Evolutionary conservation across 495 filamentous ascomycete species (phyloP).

Genomic region (Margaritispora aquatica): DNA sequence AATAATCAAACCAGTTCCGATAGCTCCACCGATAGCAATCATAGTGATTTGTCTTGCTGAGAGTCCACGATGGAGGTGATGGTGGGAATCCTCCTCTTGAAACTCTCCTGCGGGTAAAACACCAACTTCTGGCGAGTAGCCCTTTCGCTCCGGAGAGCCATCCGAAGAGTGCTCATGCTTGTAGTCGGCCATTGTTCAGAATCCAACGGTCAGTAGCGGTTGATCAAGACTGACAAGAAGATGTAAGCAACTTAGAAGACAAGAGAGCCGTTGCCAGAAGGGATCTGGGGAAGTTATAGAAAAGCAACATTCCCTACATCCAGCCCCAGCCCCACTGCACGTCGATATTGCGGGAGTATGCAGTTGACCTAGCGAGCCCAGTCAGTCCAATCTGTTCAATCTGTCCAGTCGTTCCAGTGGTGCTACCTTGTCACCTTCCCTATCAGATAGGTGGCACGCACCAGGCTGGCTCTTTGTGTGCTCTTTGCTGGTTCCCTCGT

Average conservation of each 20-base stretch:
- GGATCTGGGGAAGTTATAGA: not conserved
- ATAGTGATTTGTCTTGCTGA: constrained; percentile 65
- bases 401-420: not conserved
- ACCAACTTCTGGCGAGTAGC: constrained; percentile 1
- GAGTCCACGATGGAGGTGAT: constrained; percentile 50
- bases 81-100: constrained; percentile 15
- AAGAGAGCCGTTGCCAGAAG: not conserved
- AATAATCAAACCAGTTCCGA: constrained; percentile 49
- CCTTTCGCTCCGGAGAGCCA: not conserved
- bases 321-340: not conserved
- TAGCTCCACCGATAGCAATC: constrained; percentile 83
- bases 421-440: not conserved
- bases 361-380: too few species aligned
- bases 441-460: not conserved
- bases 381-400: too few species aligned
- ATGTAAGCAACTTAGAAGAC: not conserved
- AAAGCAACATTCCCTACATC: not conserved
- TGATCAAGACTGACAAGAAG: not conserved
- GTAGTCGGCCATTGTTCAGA: not conserved
- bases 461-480: not conserved
- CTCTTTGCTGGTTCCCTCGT: too few species aligned
- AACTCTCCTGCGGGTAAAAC: not conserved
- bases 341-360: not conserved
- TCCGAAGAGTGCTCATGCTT: not conserved
- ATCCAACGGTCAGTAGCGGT: not conserved